Evolutionary conservation across 106 monocot genomes (phyloP), one percentile per base, ranked within the genome.

Genomic region (Platanthera guangdongensis): DNA sequence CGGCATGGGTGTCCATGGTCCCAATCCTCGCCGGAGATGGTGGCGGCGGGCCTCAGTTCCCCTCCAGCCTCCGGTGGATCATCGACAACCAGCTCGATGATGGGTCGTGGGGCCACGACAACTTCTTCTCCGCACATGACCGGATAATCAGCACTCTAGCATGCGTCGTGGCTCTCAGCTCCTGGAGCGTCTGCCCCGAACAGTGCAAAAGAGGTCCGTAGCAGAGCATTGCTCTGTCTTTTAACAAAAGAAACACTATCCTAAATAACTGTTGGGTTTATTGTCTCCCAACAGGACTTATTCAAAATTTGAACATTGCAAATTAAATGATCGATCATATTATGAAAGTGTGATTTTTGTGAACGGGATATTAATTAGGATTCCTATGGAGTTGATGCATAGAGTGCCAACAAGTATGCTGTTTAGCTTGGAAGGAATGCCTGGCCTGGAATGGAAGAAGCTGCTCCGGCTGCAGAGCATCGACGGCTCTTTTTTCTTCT

Each of bases 401-500:
- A 59, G 78, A 52, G 84, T 87, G 21, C 96, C 96, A 13, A 97
- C 90, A n/a, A 89, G 90, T 5, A 81, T 97, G 50, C 91, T 97
- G 3, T 89, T 91, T 71, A 93, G 91, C 82, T 28, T 97, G 68
- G 96, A 97, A 83, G 96, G 96, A 14, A 93, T 93, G 86, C 79
- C 57, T 19, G 84, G 54, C 13, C 68, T 97, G 57, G 87, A 91
- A 45, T 97, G 96, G 96, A 78, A 76, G 16, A 86, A 59, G 76
- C 85, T 97, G 72, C 87, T 93, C 6, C 67, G 73, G 68, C 91
- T 97, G 16, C 89, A 85, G 71, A 78, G 83, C 72, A 1, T 39
- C 3, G 86, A 97, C 28, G 96, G 96, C 0, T 97, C 96, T 55
- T 93, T 97, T 68, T 78, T 97, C 3, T 97, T 91, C 75, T 97